These are phyloP conservation scores for Zymoseptoria ardabiliae DNA, from an alignment of 2,329 filamentous ascomycete species.

Conservation along the genomic window DNA sequence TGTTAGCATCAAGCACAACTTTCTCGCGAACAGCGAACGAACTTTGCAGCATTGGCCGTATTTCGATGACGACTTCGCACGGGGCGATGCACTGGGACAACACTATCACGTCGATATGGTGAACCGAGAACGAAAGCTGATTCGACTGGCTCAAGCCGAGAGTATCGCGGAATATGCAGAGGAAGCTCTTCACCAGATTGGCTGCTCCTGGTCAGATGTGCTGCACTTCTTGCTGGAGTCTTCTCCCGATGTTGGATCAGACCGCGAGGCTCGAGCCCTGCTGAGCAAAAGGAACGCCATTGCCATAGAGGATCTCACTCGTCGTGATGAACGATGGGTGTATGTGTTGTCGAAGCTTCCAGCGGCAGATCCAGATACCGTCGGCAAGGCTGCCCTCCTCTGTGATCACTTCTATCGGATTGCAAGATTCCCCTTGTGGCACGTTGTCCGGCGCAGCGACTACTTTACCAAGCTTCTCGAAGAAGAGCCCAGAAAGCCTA, in stretches of 20 bases:
- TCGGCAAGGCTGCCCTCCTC: constrained; percentile 30
- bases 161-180: constrained; percentile 31
- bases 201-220: constrained; percentile 31
- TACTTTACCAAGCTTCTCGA: constrained; percentile 11
- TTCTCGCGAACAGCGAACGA: constrained; percentile 36
- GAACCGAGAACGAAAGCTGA: constrained; percentile 25
- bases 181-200: constrained; percentile 30
- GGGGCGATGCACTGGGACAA: constrained; percentile 24
- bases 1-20: constrained; percentile 34
- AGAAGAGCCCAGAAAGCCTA: not conserved
- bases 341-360: constrained; percentile 27
- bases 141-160: constrained; percentile 31
- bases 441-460: constrained; percentile 30
- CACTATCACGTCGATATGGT: constrained; percentile 26
- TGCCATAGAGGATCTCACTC: constrained; percentile 30
- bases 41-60: constrained; percentile 37
- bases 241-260: constrained; percentile 14
- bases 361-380: constrained; percentile 8
- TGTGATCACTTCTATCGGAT: constrained; percentile 32
- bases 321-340: constrained; percentile 26
- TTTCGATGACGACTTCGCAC: constrained; percentile 30
- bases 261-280: constrained; percentile 14
- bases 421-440: constrained; percentile 35
- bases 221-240: constrained; percentile 35
- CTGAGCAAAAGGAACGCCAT: constrained; percentile 14